Percentiles rank a stretch among this genome's conserved stretches.
phyloP scores from a whole-genome alignment of 129 eudicot species.

The Smallanthus sonchifolius region DNA sequence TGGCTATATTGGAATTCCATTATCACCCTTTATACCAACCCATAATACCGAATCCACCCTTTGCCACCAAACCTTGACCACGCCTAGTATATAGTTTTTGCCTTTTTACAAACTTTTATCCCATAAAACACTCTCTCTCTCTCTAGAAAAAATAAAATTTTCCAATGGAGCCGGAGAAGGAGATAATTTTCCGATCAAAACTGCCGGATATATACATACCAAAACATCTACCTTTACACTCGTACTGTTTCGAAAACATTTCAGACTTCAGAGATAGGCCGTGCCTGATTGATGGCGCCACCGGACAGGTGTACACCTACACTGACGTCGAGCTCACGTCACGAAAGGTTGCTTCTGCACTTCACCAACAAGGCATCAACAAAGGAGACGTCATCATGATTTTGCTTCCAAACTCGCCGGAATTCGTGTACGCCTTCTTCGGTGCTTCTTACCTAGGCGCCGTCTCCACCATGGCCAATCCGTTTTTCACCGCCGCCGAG shows the following conservation, averaged over 20 bases:
- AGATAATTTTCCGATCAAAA: constrained; percentile 77
- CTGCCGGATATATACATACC: constrained; percentile 89
- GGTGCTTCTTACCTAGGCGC: constrained; percentile 90
- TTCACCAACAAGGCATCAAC: constrained; percentile 45
- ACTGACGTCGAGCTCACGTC: constrained; percentile 66
- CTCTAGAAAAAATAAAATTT: not conserved
- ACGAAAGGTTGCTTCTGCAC: constrained; percentile 52
- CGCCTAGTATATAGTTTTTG: constrained; percentile 20
- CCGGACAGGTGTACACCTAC: constrained; percentile 53
- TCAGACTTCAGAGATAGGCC: constrained; percentile 44
- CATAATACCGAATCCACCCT: constrained; percentile 36
- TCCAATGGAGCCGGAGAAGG: constrained; percentile 40
- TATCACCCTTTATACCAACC: constrained; percentile 31
- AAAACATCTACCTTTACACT: constrained; percentile 74
- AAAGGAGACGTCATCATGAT: constrained; percentile 75
- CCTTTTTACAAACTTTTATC: constrained; percentile 10
- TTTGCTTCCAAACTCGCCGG: constrained; percentile 69
- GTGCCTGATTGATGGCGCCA: constrained; percentile 69
- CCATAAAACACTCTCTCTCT: constrained; percentile 6
- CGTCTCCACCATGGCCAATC: constrained; percentile 81
- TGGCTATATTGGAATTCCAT: not conserved
- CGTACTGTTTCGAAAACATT: constrained; percentile 84
- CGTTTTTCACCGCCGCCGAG: constrained; percentile 73
- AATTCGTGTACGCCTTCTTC: constrained; percentile 71
- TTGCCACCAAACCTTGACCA: constrained; percentile 31